These are phyloP conservation scores for Dillenia suffruticosa DNA, from an alignment of 164 flowering plant species.

Conservation along the genomic window DNA sequence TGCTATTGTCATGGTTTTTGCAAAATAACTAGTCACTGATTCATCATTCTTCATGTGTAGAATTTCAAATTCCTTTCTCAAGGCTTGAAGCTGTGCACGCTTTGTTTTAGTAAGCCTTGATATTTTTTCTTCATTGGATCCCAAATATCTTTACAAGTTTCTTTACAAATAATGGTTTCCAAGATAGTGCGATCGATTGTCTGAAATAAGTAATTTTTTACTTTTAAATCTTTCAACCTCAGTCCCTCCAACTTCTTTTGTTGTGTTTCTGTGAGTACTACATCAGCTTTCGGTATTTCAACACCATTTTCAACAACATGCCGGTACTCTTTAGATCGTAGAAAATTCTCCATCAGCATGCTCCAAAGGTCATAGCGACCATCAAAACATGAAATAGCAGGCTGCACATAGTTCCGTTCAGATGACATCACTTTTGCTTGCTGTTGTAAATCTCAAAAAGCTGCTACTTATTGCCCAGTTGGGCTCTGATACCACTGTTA, in stretches of 20 bases:
- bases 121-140: constrained; percentile 19
- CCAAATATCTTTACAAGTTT: constrained; percentile 18
- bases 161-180: constrained; percentile 20
- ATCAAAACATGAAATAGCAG: not conserved
- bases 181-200: constrained; percentile 8
- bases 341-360: constrained; percentile 1
- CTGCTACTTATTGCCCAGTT: not conserved
- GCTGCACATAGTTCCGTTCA: not conserved
- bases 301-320: constrained; percentile 1
- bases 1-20: too few relatives aligned
- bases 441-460: not conserved
- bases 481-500: not conserved
- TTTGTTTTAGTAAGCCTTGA: constrained; percentile 13
- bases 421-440: too few relatives aligned
- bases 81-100: constrained; percentile 17
- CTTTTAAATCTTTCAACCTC: constrained; percentile 8
- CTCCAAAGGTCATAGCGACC: not conserved
- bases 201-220: constrained; percentile 11
- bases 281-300: constrained; percentile 1
- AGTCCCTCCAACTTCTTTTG: constrained; percentile 2
- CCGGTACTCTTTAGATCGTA: constrained; percentile 4
- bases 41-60: too few relatives aligned
- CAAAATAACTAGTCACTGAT: too few relatives aligned
- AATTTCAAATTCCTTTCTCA: too few relatives aligned
- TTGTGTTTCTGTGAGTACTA: constrained; percentile 1